phyloP scores from a whole-genome alignment of 2,329 filamentous ascomycete genomes.

The Trichophyton verrucosum region DNA sequence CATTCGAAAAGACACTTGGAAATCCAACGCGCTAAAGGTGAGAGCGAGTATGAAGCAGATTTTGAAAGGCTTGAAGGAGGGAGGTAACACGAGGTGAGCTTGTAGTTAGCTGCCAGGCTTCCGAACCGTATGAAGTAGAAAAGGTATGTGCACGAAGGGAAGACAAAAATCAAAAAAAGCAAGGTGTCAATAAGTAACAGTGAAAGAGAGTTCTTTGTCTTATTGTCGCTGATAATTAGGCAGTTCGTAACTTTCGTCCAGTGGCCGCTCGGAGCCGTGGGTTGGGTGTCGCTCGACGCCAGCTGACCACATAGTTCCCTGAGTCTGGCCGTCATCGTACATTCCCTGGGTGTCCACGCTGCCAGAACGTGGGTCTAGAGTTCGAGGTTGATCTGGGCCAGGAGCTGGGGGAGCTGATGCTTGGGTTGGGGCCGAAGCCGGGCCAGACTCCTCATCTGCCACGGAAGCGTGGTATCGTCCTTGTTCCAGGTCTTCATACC shows the following conservation, averaged over 20 bases:
- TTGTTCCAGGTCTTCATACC: slow-evolving; percentile 31
- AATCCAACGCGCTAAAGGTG: too few species aligned
- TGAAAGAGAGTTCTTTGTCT: background rate
- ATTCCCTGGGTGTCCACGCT: slow-evolving; percentile 15
- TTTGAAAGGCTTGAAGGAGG: background rate
- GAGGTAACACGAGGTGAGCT: background rate
- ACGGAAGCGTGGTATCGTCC: slow-evolving; percentile 32
- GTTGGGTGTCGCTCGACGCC: background rate
- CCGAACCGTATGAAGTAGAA: background rate
- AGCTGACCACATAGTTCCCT: background rate
- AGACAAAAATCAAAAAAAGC: background rate
- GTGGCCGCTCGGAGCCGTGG: background rate
- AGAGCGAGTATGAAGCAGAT: too few species aligned
- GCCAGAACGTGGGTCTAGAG: slow-evolving; percentile 14
- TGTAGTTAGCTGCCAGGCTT: background rate
- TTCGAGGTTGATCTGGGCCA: background rate
- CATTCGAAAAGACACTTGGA: too few species aligned
- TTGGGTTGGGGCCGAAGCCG: background rate
- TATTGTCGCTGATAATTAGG: slow-evolving; percentile 1
- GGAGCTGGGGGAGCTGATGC: background rate
- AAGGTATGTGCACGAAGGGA: background rate
- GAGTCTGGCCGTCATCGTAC: slow-evolving; percentile 7
- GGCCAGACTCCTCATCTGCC: background rate
- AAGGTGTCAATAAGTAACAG: background rate
- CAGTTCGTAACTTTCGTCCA: background rate